Evolutionary conservation across 2,329 filamentous ascomycete species (phyloP), one percentile per base, ranked within the genome.

Genomic region (Microascus cirrosus): DNA sequence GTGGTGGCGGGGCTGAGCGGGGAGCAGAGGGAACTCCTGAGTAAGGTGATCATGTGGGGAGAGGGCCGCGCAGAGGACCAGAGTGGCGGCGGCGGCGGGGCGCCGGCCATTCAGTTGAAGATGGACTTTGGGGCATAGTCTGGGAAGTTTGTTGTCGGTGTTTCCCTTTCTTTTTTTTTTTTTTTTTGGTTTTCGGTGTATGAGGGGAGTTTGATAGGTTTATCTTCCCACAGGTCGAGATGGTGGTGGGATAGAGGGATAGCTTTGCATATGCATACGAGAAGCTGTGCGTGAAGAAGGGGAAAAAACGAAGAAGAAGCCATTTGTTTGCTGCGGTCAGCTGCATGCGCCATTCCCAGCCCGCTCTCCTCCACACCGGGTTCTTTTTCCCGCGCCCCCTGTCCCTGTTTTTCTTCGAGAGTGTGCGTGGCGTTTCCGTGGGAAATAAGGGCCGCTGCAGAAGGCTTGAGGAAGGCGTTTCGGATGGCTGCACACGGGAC

Each of bases 61-160:
- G 74, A 79, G 63, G 69, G 67, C 70, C 70, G 58, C 65, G 64
- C 65, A 63, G 68, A 66, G 67, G 73, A 75, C 64, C 70, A 68
- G 58, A 65, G 60, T 2, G 66, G 72, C 51, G 72, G 71, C 55
- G 76, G 73, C 59, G 73, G 76, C 59, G 80, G 74, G 32, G 3
- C 83, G 70, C 94, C 94, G 13, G 94, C 78, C 62, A 99, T 99
- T 77, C 90, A 90, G 57, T 72, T 99, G 67, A 94, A 95, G 79
- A 95, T 97, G 89, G 80, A 96, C 70, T 97, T 99, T 79, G 83
- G 83, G 5, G 50, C 56, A 22, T 57, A 48, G 18, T 4, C 8
- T n/a, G 24, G 25, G 42, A 45, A 39, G 22, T 25, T 20, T 1
- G n/a, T n/a, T 24, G 11, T 28, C 8, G n/a, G 32, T 11, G 12